Base-by-base conservation (phyloP, 257 asterid genomes). In the Solanum chilense region DNA sequence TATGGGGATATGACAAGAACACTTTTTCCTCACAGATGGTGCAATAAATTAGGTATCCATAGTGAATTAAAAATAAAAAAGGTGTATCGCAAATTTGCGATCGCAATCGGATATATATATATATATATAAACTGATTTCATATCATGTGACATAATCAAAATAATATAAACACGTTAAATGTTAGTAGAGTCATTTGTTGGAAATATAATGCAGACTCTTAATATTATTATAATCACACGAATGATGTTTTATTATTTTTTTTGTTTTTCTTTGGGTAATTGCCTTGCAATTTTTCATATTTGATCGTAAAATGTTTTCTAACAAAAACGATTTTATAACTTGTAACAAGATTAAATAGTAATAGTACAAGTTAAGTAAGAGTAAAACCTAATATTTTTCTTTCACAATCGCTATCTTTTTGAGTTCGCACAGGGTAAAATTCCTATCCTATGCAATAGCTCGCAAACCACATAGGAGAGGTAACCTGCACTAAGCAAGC, bases 341-440 rank as follows among this genome's bases (percentile, higher is more conserved):
- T 3, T 16, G 3, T 3, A 9, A 56, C 11, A 56, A 56, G 5
- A 0, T 3, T 9, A 56, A 56, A 10, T 56, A 56, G n/a, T 56
- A 56, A 1, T 56, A 18, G 1, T 18, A 56, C 64, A 18, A 7
- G 20, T 56, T 18, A 56, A 6, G 64, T 56, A 56, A 56, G 20
- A 56, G 64, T 56, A 56, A 18, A 18, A 56, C 1, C 15, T 42
- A 10, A 11, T 44, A 44, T 12, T 44, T 33, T 33, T 33, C 5
- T 33, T 33, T 0, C 0, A 3, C 5, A 3, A 5, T 3, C 35
- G 35, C 0, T 33, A 12, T 44, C 35, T 3, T 33, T 33, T 33
- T 33, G 35, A 33, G 35, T 33, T 5, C 35, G 35, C 35, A 0
- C 5, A 33, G 35, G 5, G 5, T 33, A 33, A 33, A 33, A 33